Percentiles rank a stretch among this genome's conserved stretches.
Conservation (phyloP, 306 rosid genomes). For the Cucurbita argyrosperma region DNA sequence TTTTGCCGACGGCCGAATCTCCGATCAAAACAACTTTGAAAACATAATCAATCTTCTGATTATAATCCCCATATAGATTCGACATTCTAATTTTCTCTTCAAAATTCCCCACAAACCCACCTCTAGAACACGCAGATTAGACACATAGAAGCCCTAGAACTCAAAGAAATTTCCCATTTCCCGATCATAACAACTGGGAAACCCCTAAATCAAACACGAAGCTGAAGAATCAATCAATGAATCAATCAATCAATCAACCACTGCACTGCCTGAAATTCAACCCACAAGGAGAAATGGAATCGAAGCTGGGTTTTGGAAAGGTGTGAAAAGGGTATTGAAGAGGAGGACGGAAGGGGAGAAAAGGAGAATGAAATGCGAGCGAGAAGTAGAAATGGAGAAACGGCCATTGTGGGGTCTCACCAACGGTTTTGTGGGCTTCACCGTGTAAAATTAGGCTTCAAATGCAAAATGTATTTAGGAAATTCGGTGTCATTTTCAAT, state of each 20-base stretch:
- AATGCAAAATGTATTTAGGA: neutral
- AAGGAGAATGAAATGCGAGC: neutral
- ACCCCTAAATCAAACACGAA: neutral
- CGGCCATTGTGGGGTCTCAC: conserved; percentile 5
- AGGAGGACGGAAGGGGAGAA: neutral
- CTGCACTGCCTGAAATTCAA: neutral
- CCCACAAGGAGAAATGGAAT: neutral
- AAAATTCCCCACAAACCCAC: conserved; percentile 5
- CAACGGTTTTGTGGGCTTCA: neutral
- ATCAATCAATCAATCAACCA: neutral
- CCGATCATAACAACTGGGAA: neutral
- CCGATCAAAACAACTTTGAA: conserved; percentile 91
- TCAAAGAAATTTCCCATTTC: neutral
- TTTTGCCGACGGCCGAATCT: conserved; percentile 88
- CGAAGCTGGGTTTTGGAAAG: neutral
- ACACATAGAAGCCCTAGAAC: neutral
- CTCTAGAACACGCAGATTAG: conserved; percentile 6
- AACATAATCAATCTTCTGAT: conserved; percentile 77
- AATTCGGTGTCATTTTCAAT: neutral
- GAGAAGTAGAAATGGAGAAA: neutral
- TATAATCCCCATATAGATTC: conserved; percentile 66
- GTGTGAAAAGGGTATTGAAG: neutral
- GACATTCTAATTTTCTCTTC: conserved; percentile 27
- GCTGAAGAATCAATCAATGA: neutral
- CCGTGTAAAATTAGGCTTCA: neutral